Conservation (phyloP, 2,329 filamentous ascomycete species). For the Cucurbitaria berberidis region DNA sequence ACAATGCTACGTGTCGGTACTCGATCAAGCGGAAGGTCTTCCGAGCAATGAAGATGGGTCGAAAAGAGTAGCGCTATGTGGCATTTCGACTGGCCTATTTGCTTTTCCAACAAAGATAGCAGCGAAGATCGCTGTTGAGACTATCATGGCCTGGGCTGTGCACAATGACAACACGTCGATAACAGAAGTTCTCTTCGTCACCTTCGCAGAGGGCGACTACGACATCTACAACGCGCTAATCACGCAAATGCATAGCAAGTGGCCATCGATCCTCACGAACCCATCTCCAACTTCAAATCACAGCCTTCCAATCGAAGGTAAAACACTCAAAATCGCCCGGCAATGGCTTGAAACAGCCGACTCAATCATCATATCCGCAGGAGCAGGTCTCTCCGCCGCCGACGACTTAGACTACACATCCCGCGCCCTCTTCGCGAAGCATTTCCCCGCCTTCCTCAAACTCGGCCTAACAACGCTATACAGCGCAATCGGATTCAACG, state of each 20-base stretch:
- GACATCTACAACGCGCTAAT: conserved; percentile 25
- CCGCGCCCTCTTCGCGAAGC: conserved; percentile 32
- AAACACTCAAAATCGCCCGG: conserved; percentile 8
- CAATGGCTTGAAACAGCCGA: conserved; percentile 35
- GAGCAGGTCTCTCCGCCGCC: conserved; percentile 46
- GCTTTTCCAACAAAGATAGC: conserved; percentile 40
- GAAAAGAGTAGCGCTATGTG: conserved; percentile 43
- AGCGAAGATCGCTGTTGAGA: conserved; percentile 35
- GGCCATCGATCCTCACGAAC: background rate
- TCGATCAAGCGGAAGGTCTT: conserved; percentile 36
- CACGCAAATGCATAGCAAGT: background rate
- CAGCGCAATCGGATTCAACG: conserved; percentile 42
- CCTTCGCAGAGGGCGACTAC: conserved; percentile 38
- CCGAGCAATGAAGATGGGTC: conserved; percentile 24
- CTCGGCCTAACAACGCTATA: conserved; percentile 41
- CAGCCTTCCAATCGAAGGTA: conserved; percentile 2
- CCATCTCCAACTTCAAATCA: background rate
- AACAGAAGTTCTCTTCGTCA: conserved; percentile 44
- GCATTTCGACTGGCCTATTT: conserved; percentile 48
- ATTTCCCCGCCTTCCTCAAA: conserved; percentile 38
- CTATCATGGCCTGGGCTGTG: conserved; percentile 36
- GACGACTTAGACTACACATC: conserved; percentile 46
- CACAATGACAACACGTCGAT: conserved; percentile 31
- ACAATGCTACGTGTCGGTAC: conserved; percentile 40
- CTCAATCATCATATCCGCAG: conserved; percentile 39